Evolutionary conservation across 2,329 filamentous ascomycete genomes (phyloP).

Genomic region (Botrytis aclada): DNA sequence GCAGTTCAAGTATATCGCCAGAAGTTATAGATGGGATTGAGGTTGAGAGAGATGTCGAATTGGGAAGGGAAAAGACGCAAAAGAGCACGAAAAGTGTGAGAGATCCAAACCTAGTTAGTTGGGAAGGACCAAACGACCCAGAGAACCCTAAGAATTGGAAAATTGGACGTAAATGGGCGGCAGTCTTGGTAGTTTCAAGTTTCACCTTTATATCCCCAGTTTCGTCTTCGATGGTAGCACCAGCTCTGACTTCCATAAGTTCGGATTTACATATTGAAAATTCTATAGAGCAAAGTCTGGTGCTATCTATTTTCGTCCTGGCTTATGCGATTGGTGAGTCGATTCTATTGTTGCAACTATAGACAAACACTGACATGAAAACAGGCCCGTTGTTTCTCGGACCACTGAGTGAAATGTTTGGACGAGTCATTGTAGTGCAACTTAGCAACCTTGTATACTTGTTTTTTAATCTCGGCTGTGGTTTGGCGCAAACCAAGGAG

Average conservation of each 20-base stretch:
- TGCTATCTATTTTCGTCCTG: constrained; percentile 45
- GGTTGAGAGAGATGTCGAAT: constrained; percentile 31
- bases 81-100: constrained; percentile 27
- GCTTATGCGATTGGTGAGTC: constrained; percentile 38
- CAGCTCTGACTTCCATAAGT: constrained; percentile 50
- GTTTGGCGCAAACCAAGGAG: constrained; percentile 44
- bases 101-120: constrained; percentile 33
- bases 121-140: constrained; percentile 32
- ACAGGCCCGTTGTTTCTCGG: constrained; percentile 56
- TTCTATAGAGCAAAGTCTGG: constrained; percentile 47
- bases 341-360: not conserved
- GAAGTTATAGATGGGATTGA: constrained; percentile 31
- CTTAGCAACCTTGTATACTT: constrained; percentile 50
- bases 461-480: constrained; percentile 52
- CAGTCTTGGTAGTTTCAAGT: constrained; percentile 44
- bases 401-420: constrained; percentile 53
- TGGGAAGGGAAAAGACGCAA: constrained; percentile 23
- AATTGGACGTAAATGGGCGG: constrained; percentile 44
- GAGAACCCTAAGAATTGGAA: constrained; percentile 35
- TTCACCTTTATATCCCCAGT: constrained; percentile 52
- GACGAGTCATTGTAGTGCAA: constrained; percentile 44
- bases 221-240: constrained; percentile 53
- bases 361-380: constrained; percentile 29
- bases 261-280: constrained; percentile 50
- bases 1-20: constrained; percentile 22